Base-by-base conservation (phyloP, 1,284 basidiomycete species). In the Pascua guehoae region DNA sequence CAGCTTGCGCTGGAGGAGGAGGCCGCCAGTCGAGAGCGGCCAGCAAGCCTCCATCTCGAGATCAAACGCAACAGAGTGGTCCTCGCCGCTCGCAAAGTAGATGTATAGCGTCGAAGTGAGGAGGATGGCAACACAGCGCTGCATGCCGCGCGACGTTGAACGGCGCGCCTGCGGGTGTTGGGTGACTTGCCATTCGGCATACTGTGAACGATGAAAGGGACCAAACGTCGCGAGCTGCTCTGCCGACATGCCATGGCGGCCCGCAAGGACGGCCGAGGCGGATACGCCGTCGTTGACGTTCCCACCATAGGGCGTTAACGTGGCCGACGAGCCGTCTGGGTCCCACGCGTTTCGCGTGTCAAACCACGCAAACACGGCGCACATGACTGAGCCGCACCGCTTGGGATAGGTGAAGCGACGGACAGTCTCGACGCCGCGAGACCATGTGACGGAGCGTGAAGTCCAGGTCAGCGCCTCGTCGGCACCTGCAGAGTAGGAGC, bases 31-130 rank as follows among this genome's bases (percentile, higher is more conserved):
- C 24, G 60, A 54, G 8, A 91, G 76, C 1, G 90, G 83, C 89
- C 89, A 93, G 1, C 87, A 89, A 54, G 79, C 81, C 17, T 86
- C 82, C 5, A 92, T 85, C 50, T 86, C 81, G 71, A 92, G 93
- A 0, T 91, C 91, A 0, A 94, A 76, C n/a, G 87, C 83, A 63
- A 91, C 85, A 0, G 85, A 86, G 67, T 87, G 86, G 66, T 89
- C 86, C 41, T 84, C 75, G 2, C 91, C 91, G 53, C 87, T 86
- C 53, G 83, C 79, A 52, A 88, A 80, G 68, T 86, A 89, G 46
- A 93, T 83, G 67, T 85, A 86, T 44, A 85, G 87, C 37, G 86
- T 82, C 64, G 83, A 86, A 42, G 87, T 82, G 17, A 93, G 78
- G 68, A 94, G 89, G 43, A 95, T 80, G 68, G 89, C 90, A 1